Conservation (phyloP, 2,329 filamentous ascomycete species). For the Xylogone sp. region DNA sequence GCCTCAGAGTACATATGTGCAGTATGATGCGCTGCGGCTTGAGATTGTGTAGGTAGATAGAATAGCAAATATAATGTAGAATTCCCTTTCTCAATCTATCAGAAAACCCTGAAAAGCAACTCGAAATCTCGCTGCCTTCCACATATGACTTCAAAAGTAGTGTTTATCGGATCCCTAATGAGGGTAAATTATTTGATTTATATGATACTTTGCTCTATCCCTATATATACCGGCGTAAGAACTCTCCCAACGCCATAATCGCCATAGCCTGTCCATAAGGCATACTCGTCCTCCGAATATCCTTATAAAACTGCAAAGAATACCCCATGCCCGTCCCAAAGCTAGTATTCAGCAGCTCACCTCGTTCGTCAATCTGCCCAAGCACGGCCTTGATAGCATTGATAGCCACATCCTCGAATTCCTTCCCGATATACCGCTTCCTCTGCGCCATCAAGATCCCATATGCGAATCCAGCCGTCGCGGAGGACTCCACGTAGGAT, state of each 20-base stretch:
- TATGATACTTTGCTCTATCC: background rate
- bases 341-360: slow-evolving; percentile 70
- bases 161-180: too few species aligned
- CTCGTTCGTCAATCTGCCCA: slow-evolving; percentile 59
- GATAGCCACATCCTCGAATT: slow-evolving; percentile 58
- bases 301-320: slow-evolving; percentile 70
- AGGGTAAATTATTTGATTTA: background rate
- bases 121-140: too few species aligned
- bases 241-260: slow-evolving; percentile 76
- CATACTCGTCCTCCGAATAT: slow-evolving; percentile 75
- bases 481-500: slow-evolving; percentile 73
- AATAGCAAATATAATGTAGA: background rate
- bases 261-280: slow-evolving; percentile 84
- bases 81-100: too few species aligned
- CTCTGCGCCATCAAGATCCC: slow-evolving; percentile 72
- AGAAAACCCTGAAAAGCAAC: too few species aligned
- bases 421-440: slow-evolving; percentile 62
- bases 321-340: slow-evolving; percentile 79
- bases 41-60: slow-evolving; percentile 40
- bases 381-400: slow-evolving; percentile 66
- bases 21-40: slow-evolving; percentile 61
- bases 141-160: too few species aligned
- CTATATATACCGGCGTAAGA: slow-evolving; percentile 34
- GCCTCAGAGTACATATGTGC: slow-evolving; percentile 53
- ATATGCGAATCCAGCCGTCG: slow-evolving; percentile 77